These are phyloP conservation scores for Rubroboletus satanas DNA, from an alignment of 768 basidiomycete species.

Conservation along the genomic window DNA sequence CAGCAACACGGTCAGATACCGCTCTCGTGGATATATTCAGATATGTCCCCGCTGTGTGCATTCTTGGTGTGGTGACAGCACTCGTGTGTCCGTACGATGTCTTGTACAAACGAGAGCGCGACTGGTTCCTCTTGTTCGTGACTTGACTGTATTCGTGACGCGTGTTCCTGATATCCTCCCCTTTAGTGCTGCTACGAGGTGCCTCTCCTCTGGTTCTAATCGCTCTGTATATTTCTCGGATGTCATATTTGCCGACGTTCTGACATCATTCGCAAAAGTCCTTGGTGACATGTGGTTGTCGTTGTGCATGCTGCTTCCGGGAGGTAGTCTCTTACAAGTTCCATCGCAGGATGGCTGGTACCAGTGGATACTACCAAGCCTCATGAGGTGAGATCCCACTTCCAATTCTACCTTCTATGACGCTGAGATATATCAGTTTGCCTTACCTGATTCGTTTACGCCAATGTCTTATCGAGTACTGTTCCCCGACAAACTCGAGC, in stretches of 20 bases:
- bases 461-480: conserved; percentile 90
- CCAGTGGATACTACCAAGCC: conserved; percentile 72
- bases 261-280: conserved; percentile 96
- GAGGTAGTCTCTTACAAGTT: conserved; percentile 66
- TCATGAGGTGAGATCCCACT: conserved; percentile 70
- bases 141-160: background rate
- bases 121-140: conserved; percentile 74
- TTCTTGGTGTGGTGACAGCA: conserved; percentile 50
- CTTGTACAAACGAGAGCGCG: conserved; percentile 66
- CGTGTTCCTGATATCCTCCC: background rate
- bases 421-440: conserved; percentile 40
- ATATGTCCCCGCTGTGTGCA: conserved; percentile 68
- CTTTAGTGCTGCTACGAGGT: conserved; percentile 67
- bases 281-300: conserved; percentile 93
- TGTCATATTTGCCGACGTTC: conserved; percentile 89
- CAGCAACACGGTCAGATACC: conserved; percentile 53
- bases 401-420: background rate
- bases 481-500: conserved; percentile 55
- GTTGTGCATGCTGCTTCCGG: conserved; percentile 78
- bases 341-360: conserved; percentile 60
- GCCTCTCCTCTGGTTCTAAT: conserved; percentile 59
- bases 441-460: conserved; percentile 90
- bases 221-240: conserved; percentile 82
- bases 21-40: conserved; percentile 69
- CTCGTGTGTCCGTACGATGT: conserved; percentile 68